Conservation (phyloP, 2,329 filamentous ascomycete species). For the Periconia macrospinosa region DNA sequence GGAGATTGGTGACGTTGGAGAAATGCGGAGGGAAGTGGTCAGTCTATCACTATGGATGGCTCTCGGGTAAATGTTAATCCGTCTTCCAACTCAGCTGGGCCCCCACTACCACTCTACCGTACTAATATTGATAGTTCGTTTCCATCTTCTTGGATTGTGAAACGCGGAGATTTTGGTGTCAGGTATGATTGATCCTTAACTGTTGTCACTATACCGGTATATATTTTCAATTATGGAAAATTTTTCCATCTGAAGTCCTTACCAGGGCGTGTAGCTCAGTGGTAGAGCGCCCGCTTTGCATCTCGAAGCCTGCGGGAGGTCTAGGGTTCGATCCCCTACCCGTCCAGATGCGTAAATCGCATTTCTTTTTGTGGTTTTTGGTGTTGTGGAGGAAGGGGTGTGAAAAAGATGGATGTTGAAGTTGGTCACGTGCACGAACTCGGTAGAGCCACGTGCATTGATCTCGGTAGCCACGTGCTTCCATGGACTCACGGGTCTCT, state of each 20-base stretch:
- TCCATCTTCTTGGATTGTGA: too few species aligned
- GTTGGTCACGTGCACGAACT: too few species aligned
- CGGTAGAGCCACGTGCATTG: too few species aligned
- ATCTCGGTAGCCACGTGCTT: too few species aligned
- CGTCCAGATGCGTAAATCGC: neutral
- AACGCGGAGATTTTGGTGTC: too few species aligned
- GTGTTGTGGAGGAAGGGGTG: neutral
- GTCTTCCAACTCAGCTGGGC: too few species aligned
- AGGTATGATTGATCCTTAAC: too few species aligned
- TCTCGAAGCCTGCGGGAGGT: neutral
- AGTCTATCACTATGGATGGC: neutral
- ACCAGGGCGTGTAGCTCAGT: constrained; percentile 1
- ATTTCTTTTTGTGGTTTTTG: neutral
- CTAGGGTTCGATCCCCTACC: constrained; percentile 2
- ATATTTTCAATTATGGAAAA: neutral
- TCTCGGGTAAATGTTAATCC: too few species aligned
- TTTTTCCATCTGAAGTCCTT: neutral
- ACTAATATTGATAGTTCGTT: too few species aligned
- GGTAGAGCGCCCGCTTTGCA: constrained; percentile 2
- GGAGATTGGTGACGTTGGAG: neutral
- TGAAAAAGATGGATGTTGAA: too few species aligned
- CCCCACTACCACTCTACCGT: too few species aligned
- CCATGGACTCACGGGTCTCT: too few species aligned
- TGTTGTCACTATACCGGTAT: neutral
- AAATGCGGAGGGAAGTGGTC: neutral